Conservation (phyloP, 164 flowering plant genomes). For the Hamamelis virginiana region DNA sequence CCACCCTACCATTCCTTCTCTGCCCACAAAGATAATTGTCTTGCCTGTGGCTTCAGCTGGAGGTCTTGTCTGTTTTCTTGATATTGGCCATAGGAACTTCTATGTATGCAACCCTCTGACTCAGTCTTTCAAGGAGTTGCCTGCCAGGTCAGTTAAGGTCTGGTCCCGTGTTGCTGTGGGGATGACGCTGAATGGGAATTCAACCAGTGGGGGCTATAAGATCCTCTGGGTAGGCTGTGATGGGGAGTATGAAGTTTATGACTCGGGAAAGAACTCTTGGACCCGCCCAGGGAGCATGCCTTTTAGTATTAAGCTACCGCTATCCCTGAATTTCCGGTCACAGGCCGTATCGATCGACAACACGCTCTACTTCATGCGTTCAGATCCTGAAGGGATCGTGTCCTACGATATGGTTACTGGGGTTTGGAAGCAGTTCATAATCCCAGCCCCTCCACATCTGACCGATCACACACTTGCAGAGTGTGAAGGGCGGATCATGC, state of each 20-base stretch:
- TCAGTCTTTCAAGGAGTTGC: conserved; percentile 68
- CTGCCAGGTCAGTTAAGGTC: conserved; percentile 69
- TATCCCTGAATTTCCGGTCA: conserved; percentile 70
- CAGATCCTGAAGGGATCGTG: conserved; percentile 84
- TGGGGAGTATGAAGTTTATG: conserved; percentile 86
- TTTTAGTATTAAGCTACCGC: conserved; percentile 60
- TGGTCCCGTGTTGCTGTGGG: conserved; percentile 94
- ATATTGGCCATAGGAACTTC: conserved; percentile 73
- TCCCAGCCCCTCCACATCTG: conserved; percentile 71
- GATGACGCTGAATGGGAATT: conserved; percentile 59
- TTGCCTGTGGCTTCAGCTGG: conserved; percentile 95
- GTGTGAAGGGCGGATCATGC: conserved; percentile 73
- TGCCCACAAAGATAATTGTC: conserved; percentile 54
- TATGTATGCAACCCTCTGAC: conserved; percentile 88
- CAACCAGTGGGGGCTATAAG: conserved; percentile 61
- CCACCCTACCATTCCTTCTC: conserved; percentile 57
- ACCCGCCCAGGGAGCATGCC: conserved; percentile 75
- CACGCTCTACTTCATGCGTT: conserved; percentile 75
- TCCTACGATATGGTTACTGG: conserved; percentile 69
- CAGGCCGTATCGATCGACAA: conserved; percentile 58
- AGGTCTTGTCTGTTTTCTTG: conserved; percentile 86
- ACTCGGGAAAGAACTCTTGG: conserved; percentile 70
- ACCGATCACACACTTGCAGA: conserved; percentile 82
- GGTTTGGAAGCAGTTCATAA: conserved; percentile 68
- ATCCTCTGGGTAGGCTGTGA: conserved; percentile 81